Evolutionary conservation across 352 stramenopile genomes (phyloP), one percentile per base, ranked within the genome.

Genomic region (Globisporangium nodosum): DNA sequence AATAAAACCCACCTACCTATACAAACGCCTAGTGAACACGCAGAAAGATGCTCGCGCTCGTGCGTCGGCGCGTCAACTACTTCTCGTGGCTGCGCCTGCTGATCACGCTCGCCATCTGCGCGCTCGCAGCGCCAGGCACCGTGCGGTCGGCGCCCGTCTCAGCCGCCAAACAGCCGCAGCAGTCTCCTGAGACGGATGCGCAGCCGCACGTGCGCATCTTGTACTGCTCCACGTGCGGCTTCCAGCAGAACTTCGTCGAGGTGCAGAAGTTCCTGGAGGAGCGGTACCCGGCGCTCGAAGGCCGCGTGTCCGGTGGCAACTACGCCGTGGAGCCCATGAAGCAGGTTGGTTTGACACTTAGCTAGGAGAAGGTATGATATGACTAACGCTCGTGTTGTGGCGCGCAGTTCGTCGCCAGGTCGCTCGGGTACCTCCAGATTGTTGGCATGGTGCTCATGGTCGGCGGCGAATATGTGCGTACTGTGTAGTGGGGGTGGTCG

Each of bases 161-260:
- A 5, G 46, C 45, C 8, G 6, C 45, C 9, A 33, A 1, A 39
- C 33, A 3, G 53, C 42, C 15, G 51, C 33, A 4, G 24, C 24
- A 27, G 24, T 27, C 24, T 27, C 24, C 24, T 3, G 12, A 43
- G 37, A 3, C 11, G 37, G 8, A 43, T 4, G 8, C 11, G 11
- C 4, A 18, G 37, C 37, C 37, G 37, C 8, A 12, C 37, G 73
- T 93, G 43, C 75, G 67, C 55, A 65, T 93, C 37, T 64, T 66
- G 35, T 90, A 74, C 66, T 93, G 84, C 60, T 81, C 80, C 47
- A 77, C 84, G 52, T 93, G 84, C 63, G 84, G 84, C 56, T 93
- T 87, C 71, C 67, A 80, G 61, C 78, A 91, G 56, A 93, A 90
- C 69, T 93, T 88, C 57, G 43, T 69, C 20, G 73, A 93, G 60